Conservation (phyloP, 2,329 filamentous ascomycete genomes). For the Aspergillus brasiliensis region DNA sequence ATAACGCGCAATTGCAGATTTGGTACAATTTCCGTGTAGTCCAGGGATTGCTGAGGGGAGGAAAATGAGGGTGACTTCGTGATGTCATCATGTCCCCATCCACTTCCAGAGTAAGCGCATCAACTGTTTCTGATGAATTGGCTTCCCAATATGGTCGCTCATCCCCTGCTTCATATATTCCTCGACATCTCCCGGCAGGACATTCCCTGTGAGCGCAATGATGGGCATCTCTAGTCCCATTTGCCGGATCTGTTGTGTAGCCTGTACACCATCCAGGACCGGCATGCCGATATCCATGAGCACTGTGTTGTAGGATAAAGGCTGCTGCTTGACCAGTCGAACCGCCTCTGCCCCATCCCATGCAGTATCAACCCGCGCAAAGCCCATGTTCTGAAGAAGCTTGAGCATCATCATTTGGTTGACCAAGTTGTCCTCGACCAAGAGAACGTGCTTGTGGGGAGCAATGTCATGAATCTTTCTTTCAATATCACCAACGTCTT, state of each 20-base stretch:
- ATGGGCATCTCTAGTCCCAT: constrained; percentile 49
- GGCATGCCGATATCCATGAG: constrained; percentile 55
- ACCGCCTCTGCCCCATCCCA: constrained; percentile 50
- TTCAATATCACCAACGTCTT: constrained; percentile 21
- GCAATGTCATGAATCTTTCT: constrained; percentile 42
- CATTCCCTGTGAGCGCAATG: constrained; percentile 60
- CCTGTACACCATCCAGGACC: constrained; percentile 49
- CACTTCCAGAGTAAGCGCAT: constrained; percentile 47
- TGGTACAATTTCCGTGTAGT: not conserved
- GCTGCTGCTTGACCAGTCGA: constrained; percentile 44
- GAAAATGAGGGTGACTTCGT: not conserved
- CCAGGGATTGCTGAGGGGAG: not conserved
- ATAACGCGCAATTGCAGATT: not conserved
- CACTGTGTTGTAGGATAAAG: constrained; percentile 46
- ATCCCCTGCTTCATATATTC: constrained; percentile 57
- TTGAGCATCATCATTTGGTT: constrained; percentile 47
- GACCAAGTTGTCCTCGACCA: constrained; percentile 48
- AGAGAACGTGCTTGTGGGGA: constrained; percentile 42
- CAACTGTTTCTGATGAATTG: constrained; percentile 53
- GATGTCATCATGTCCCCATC: constrained; percentile 26
- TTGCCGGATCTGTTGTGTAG: constrained; percentile 47
- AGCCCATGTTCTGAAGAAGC: constrained; percentile 42
- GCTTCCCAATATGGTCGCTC: constrained; percentile 60
- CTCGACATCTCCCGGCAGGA: constrained; percentile 58
- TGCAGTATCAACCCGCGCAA: constrained; percentile 46